Percentiles rank a stretch among this genome's conserved stretches.
Conservation (phyloP, 768 basidiomycete species). For the Holtermannia corniformis region DNA sequence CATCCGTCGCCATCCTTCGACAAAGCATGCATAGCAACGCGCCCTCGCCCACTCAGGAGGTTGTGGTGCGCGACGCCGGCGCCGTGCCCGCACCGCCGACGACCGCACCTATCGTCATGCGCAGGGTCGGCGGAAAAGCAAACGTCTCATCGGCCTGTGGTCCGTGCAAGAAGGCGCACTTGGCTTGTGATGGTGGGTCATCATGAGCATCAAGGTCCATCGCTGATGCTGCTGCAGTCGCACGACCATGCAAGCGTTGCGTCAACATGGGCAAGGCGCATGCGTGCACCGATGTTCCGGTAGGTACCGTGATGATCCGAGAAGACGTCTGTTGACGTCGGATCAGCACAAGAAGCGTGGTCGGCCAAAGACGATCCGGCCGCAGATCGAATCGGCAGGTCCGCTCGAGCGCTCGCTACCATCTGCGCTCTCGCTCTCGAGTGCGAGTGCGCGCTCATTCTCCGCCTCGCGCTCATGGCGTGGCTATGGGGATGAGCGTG, state of each 20-base stretch:
- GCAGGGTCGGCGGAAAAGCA: conserved; percentile 25
- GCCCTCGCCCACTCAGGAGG: no score
- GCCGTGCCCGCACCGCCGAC: no score
- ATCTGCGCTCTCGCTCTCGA: no score
- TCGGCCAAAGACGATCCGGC: conserved; percentile 16
- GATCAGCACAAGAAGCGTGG: conserved; percentile 32
- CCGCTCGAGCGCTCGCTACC: neutral
- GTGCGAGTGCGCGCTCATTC: no score
- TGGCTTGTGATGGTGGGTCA: conserved; percentile 22
- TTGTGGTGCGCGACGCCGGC: no score
- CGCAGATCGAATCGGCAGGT: neutral
- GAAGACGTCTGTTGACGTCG: neutral
- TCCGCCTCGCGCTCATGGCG: no score
- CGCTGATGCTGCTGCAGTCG: conserved; percentile 4
- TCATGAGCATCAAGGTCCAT: neutral
- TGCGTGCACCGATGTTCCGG: conserved; percentile 32
- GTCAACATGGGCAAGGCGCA: conserved; percentile 30
- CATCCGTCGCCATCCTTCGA: no score
- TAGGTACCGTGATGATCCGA: conserved; percentile 10
- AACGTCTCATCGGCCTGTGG: conserved; percentile 31
- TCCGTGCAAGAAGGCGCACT: conserved; percentile 32
- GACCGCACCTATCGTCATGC: no score
- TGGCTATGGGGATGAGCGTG: no score
- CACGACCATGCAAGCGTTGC: conserved; percentile 31
- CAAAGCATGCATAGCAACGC: no score